Conservation (phyloP, 2,329 filamentous ascomycete species). For the Coniochaeta sp. region DNA sequence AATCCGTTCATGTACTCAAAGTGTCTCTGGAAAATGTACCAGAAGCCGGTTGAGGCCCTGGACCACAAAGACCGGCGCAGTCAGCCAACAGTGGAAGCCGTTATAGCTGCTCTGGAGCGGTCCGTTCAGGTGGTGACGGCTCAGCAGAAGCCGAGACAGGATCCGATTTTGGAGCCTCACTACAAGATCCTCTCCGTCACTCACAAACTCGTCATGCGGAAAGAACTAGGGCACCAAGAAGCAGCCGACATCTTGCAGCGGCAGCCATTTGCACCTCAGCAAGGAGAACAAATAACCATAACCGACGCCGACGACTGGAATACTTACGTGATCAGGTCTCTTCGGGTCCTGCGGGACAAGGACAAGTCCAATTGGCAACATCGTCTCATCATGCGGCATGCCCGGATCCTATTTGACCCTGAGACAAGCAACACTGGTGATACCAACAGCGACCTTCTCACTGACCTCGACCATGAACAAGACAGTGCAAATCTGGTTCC, state of each 20-base stretch:
- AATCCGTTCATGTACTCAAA: constrained; percentile 56
- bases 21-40: constrained; percentile 58
- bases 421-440: constrained; percentile 18
- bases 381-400: constrained; percentile 73
- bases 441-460: constrained; percentile 19
- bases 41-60: constrained; percentile 35
- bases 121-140: constrained; percentile 42
- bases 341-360: constrained; percentile 52
- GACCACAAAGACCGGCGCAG: constrained; percentile 32
- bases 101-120: constrained; percentile 43
- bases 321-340: constrained; percentile 42
- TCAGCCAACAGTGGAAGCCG: constrained; percentile 29
- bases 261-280: constrained; percentile 46
- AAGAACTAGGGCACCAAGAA: constrained; percentile 38
- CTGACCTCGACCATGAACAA: constrained; percentile 31
- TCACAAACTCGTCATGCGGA: constrained; percentile 66
- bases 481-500: constrained; percentile 43
- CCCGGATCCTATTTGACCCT: constrained; percentile 40
- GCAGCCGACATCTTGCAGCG: constrained; percentile 46
- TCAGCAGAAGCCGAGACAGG: constrained; percentile 49
- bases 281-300: constrained; percentile 36
- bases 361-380: constrained; percentile 97
- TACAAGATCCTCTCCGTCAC: constrained; percentile 82
- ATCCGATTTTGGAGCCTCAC: constrained; percentile 83
- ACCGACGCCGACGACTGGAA: constrained; percentile 59